Evolutionary conservation across 2,329 filamentous ascomycete genomes (phyloP), one percentile per base, ranked within the genome.

Genomic region (Nothophaeocryptopus gaeumannii): DNA sequence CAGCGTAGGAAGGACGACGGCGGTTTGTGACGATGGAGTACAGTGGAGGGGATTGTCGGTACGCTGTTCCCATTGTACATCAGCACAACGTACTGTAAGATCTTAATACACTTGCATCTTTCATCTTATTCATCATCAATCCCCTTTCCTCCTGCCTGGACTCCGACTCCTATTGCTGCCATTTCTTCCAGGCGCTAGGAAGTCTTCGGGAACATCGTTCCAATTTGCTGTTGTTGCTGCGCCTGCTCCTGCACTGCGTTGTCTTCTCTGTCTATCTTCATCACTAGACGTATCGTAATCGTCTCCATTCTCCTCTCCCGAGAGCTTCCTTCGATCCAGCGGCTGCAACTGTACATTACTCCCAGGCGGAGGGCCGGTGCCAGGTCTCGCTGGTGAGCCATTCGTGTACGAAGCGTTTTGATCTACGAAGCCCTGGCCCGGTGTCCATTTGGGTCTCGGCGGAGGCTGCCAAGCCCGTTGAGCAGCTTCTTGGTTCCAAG

Each of bases 191-290:
- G 67, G 63, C 15, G 61, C 61, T 41, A 70, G 59, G 29, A 74
- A 73, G 13, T 73, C 74, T 5, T 74, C 73, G 11, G 74, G 74
- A 4, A 77, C 63, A 50, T 77, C 74, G 47, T 77, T 77, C 74
- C 74, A 77, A 45, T 74, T 71, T 37, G 62, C 63, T 8, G 67
- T 72, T 39, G 40, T 49, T 10, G 36, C 47, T 14, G 40, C 53
- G n/a, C n/a, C 39, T 26, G 4, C 20, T n/a, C 40, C 38, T 7
- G 14, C 40, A 15, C 31, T 36, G 13, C 45, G 44, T 37, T 33
- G 39, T 39, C 48, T 36, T 37, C 39, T 41, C 14, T 29, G 39
- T 33, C 8, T 26, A 63, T 56, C 63, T 63, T 15, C 63, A 39
- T 61, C 58, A 43, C 58, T 56, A 12, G 43, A 50, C 11, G 58